Evolutionary conservation across 805 yeast genomes (phyloP).

Genomic region (Blastobotrys terrestris): DNA sequence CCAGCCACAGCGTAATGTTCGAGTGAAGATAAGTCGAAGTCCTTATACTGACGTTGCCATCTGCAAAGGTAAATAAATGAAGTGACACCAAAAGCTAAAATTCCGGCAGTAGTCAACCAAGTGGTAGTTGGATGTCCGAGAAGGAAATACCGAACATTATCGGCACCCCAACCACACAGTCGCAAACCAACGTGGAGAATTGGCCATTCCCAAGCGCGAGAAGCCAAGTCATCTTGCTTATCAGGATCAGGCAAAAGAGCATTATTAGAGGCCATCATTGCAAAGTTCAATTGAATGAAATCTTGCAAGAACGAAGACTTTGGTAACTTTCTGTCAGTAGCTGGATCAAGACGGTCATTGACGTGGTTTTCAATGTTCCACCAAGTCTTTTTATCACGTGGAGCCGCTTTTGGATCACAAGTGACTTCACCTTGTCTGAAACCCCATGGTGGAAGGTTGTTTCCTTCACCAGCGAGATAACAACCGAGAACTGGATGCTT

Average conservation of each 20-base stretch:
- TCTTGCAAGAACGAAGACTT: conserved; percentile 56
- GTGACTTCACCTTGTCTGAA: conserved; percentile 95
- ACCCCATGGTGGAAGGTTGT: conserved; percentile 90
- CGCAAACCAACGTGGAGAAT: conserved; percentile 59
- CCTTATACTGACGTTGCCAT: conserved; percentile 68
- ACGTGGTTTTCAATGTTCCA: conserved; percentile 75
- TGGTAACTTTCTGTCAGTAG: conserved; percentile 38
- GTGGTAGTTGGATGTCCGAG: conserved; percentile 59
- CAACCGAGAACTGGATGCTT: conserved; percentile 65
- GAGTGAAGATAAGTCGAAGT: conserved; percentile 38
- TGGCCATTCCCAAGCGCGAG: conserved; percentile 85
- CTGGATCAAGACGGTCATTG: conserved; percentile 42
- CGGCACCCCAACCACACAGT: conserved; percentile 66
- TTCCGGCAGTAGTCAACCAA: conserved; percentile 53
- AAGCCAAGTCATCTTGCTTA: conserved; percentile 64
- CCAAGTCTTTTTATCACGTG: conserved; percentile 60
- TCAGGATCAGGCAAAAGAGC: conserved; percentile 74
- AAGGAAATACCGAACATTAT: conserved; percentile 53
- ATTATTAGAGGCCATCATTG: conserved; percentile 80
- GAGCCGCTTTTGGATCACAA: conserved; percentile 47
- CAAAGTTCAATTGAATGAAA: conserved; percentile 63
- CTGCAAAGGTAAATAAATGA: conserved; percentile 35
- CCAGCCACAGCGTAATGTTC: conserved; percentile 56
- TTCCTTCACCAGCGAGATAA: conserved; percentile 79
- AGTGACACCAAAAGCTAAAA: conserved; percentile 38